Percentiles rank a stretch among this genome's conserved stretches.
phyloP scores from a whole-genome alignment of 352 stramenopile genomes.

The Pythium scleroteichum region DNA sequence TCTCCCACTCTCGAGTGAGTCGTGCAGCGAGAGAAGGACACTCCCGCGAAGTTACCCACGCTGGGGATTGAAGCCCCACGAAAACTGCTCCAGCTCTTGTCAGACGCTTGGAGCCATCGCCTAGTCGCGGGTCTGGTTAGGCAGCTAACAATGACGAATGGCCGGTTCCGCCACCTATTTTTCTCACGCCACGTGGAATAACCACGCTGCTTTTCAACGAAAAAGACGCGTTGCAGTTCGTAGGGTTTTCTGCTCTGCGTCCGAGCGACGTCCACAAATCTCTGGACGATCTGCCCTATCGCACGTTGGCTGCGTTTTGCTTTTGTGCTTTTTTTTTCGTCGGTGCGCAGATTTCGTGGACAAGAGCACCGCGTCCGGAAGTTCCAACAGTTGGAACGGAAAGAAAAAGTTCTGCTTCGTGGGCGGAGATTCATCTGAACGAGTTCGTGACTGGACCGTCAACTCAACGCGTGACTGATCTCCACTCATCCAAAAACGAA shows the following conservation, averaged over 20 bases:
- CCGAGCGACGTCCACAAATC: no score
- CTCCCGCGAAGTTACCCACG: not conserved
- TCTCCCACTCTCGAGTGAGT: conserved; percentile 5
- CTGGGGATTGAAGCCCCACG: no score
- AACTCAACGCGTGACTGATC: not conserved
- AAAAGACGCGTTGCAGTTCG: no score
- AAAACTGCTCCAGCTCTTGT: not conserved
- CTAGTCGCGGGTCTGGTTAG: not conserved
- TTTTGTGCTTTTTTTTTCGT: no score
- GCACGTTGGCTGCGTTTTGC: no score
- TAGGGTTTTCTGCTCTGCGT: no score
- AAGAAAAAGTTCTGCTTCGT: no score
- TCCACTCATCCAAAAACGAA: conserved; percentile 1
- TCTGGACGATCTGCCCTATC: no score
- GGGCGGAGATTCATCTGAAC: no score
- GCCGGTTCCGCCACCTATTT: not conserved
- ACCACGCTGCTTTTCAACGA: not conserved
- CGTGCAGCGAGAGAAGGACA: conserved; percentile 8
- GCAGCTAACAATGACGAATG: not conserved
- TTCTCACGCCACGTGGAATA: not conserved
- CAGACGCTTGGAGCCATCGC: not conserved
- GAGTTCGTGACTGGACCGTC: not conserved
- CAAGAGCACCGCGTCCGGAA: no score
- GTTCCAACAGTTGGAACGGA: no score
- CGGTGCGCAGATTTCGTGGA: no score